A percentile compares a stretch with the other conserved stretches of the same genome.
Conservation (phyloP, 169 alveolate genomes). For the Eimeria sp. region DNA sequence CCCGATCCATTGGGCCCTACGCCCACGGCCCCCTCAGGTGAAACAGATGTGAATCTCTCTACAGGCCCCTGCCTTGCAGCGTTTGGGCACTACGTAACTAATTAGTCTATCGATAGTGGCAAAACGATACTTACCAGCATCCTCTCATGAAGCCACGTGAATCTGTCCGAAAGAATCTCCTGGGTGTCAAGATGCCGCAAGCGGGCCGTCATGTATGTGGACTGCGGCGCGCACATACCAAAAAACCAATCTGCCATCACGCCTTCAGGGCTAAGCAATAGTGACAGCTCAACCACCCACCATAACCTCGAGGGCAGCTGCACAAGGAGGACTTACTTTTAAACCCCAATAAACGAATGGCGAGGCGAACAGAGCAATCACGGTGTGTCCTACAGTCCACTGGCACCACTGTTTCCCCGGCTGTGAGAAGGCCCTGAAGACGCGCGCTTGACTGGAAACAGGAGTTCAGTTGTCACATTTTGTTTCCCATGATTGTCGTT, state of each 20-base stretch:
- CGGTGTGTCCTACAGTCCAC: constrained; percentile 59
- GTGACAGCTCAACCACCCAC: background rate
- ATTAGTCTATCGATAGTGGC: background rate
- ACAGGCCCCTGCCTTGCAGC: background rate
- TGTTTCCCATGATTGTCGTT: background rate
- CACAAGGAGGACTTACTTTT: background rate
- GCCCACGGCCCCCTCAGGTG: background rate
- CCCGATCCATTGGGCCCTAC: background rate
- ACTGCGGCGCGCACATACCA: constrained; percentile 49
- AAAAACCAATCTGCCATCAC: background rate
- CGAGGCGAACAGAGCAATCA: constrained; percentile 15
- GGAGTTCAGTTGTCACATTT: background rate
- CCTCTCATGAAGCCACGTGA: constrained; percentile 85
- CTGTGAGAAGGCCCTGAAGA: background rate
- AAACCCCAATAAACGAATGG: constrained; percentile 34
- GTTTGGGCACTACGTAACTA: background rate
- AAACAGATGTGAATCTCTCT: background rate
- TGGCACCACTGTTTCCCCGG: background rate
- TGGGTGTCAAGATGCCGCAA: constrained; percentile 76
- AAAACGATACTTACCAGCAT: constrained; percentile 76
- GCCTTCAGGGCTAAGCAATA: background rate
- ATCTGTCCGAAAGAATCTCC: constrained; percentile 84
- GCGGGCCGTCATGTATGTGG: constrained; percentile 66
- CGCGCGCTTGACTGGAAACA: background rate
- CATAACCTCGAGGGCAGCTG: background rate